Evolutionary conservation across 257 asterid species (phyloP), one percentile per base, ranked within the genome.

Genomic region (Galeopsis tetrahit): DNA sequence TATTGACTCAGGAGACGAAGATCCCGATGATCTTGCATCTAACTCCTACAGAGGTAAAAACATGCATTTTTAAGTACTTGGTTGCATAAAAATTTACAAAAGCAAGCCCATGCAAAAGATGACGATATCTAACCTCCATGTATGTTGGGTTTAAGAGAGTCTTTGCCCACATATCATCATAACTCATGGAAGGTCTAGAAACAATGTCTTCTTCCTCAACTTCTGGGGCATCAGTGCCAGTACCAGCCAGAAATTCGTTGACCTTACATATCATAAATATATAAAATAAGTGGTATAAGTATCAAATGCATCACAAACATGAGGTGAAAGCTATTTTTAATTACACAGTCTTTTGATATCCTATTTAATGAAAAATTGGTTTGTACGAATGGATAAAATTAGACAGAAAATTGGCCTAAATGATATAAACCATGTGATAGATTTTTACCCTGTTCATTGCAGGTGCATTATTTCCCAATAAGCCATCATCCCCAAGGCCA

Each of bases 91-190:
- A 59, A 72, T 51, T 70, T 63, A 49, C 21, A 65, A 43, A 7
- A 51, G 17, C 49, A 75, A 10, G 62, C 66, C 77, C 65, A 48
- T 65, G 63, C 43, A 66, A 71, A 42, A 58, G 56, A 56, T 66
- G 36, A 62, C 75, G 63, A 66, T 39, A 62, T 70, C 79, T 64
- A 59, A 88, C 97, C 89, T 83, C 92, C 89, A 82, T 78, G 72
- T 88, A 93, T 2, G 93, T 70, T 4, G 97, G 73, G 87, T 89
- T 93, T 63, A 90, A 71, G 74, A 90, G 96, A 33, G 94, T 84
- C 87, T 90, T 90, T 67, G 97, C 97, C 97, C 97, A 90, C 97
- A 90, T 87, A 81, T 90, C 97, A 76, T 90, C 96, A 60, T 87
- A 89, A 77, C 92, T 90, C 85, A 83, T 85, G 66, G 97, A 90